Conservation (phyloP, 441 rosid genomes). For the Gossypium trilobum region DNA sequence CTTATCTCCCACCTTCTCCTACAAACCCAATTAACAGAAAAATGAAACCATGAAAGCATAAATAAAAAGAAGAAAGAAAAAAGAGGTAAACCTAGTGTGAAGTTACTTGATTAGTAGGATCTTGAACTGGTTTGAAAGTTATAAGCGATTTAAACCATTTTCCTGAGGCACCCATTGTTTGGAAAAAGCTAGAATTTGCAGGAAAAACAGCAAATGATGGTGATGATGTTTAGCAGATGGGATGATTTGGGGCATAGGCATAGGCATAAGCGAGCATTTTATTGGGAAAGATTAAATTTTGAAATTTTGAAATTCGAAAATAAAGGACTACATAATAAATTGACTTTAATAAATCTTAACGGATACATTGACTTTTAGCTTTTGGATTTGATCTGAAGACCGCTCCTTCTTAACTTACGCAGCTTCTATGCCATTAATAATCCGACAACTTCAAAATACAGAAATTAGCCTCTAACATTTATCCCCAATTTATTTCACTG, state of each 20-base stretch:
- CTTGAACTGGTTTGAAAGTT: conserved; percentile 36
- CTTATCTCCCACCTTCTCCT: conserved; percentile 32
- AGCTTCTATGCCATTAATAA: not conserved
- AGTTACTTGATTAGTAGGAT: conserved; percentile 31
- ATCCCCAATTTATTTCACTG: no score
- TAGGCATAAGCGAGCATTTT: not conserved
- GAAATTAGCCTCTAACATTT: no score
- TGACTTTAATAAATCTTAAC: not conserved
- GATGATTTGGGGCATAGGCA: no score
- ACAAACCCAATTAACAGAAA: conserved; percentile 21
- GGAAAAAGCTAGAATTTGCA: not conserved
- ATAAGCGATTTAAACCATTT: conserved; percentile 68
- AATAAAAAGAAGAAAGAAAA: not conserved
- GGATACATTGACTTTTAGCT: conserved; percentile 5
- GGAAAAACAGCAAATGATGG: not conserved
- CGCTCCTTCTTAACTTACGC: not conserved
- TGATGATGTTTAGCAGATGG: not conserved
- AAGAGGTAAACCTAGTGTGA: not conserved
- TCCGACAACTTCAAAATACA: no score
- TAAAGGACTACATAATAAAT: not conserved
- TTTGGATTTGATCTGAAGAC: not conserved
- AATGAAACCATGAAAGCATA: conserved; percentile 1
- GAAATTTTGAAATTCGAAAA: conserved; percentile 16
- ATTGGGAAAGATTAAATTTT: not conserved
- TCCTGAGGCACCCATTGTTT: conserved; percentile 66